Evolutionary conservation across 495 filamentous ascomycete species (phyloP).

Genomic region (Penicillium canariense): DNA sequence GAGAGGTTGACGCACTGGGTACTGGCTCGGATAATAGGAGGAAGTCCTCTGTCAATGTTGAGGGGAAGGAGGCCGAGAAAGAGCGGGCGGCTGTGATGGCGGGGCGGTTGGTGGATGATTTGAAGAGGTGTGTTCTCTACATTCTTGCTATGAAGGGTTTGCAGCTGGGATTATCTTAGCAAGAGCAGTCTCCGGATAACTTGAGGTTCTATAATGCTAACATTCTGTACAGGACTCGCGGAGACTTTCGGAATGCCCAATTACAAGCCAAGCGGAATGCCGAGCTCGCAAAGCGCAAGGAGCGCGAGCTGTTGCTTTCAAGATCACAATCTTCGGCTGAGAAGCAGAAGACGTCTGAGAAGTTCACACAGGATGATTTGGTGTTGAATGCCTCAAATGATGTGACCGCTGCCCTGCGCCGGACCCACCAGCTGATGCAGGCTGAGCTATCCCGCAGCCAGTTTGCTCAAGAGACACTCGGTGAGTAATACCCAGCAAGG

Average conservation of each 20-base stretch:
- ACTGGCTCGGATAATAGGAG: slow-evolving; percentile 36
- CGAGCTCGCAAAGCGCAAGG: slow-evolving; percentile 66
- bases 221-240: slow-evolving; percentile 54
- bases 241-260: slow-evolving; percentile 80
- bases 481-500: slow-evolving; percentile 24
- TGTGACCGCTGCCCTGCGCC: slow-evolving; percentile 77
- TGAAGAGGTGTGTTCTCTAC: slow-evolving; percentile 58
- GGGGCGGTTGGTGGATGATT: slow-evolving; percentile 60
- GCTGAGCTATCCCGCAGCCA: slow-evolving; percentile 76
- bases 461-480: slow-evolving; percentile 83
- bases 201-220: slow-evolving; percentile 7
- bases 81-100: slow-evolving; percentile 62
- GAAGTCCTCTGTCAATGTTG: slow-evolving; percentile 32
- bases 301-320: slow-evolving; percentile 74
- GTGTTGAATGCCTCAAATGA: slow-evolving; percentile 71
- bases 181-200: not conserved
- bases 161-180: not conserved
- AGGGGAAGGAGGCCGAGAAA: slow-evolving; percentile 53
- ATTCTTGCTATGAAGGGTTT: not conserved
- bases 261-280: slow-evolving; percentile 76
- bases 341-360: slow-evolving; percentile 39
- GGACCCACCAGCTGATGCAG: slow-evolving; percentile 82
- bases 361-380: slow-evolving; percentile 63
- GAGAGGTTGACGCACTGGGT: slow-evolving; percentile 71
- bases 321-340: slow-evolving; percentile 36